Percentiles rank a stretch among this genome's conserved stretches.
Evolutionary conservation across 192 early-diverging fungal genomes (phyloP).

Genomic region (Powellomyces hirtus): DNA sequence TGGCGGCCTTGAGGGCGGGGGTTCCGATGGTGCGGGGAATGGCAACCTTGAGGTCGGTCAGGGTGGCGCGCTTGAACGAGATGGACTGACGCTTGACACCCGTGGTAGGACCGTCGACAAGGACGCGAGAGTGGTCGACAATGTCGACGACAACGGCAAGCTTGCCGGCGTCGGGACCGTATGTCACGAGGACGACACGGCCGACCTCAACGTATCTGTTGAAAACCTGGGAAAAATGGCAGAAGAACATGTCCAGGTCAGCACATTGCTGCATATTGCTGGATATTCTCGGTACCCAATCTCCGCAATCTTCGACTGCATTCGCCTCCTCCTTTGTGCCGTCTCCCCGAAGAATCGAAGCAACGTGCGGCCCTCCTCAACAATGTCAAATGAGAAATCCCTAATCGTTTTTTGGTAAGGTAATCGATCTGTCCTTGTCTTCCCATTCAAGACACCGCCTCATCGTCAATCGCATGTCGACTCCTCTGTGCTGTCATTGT

Average conservation of each 20-base stretch:
- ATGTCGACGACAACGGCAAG: conserved; percentile 99
- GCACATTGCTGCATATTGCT: background rate
- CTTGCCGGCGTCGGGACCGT: conserved; percentile 94
- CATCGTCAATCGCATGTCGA: background rate
- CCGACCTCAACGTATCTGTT: conserved; percentile 88
- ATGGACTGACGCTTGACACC: conserved; percentile 84
- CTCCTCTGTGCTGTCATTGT: background rate
- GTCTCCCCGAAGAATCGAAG: background rate
- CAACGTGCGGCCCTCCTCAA: background rate
- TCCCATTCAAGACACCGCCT: background rate
- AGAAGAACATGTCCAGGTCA: background rate
- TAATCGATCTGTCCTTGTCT: background rate
- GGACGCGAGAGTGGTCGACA: conserved; percentile 97
- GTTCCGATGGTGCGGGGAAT: conserved; percentile 81
- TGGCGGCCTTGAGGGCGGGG: conserved; percentile 70
- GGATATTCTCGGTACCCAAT: background rate
- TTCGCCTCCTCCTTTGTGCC: background rate
- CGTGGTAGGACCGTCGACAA: conserved; percentile 97
- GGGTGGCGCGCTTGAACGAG: conserved; percentile 83
- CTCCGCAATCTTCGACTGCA: background rate
- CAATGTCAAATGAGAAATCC: background rate
- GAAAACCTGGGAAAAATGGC: conserved; percentile 36
- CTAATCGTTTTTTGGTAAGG: background rate
- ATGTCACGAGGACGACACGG: conserved; percentile 94
- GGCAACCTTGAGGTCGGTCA: conserved; percentile 85